Base-by-base conservation (phyloP, 108 stramenopile genomes). In the Cyclotella sp. region DNA sequence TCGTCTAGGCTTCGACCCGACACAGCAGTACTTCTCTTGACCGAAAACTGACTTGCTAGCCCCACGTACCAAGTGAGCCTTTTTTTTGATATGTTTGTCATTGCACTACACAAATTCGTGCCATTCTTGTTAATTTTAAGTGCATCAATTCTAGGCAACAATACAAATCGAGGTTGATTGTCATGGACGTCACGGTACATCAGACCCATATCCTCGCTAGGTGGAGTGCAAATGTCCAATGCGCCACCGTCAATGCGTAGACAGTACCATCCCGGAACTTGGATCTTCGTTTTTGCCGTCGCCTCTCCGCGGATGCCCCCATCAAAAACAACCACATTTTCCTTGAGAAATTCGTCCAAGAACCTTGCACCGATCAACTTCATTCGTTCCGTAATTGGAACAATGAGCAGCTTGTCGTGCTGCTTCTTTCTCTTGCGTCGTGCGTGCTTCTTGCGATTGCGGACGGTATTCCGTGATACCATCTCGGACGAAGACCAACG, bases 151-250 rank as follows among this genome's bases (percentile, higher is more conserved):
- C 49, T 51, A 51, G 49, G 49, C 49, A 51, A 51, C 49, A 51
- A 51, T 51, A 51, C 49, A 51, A 51, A 51, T 51, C 49, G 49
- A 51, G 49, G 49, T 51, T 51, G 49, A 51, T 51, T 51, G 49
- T 51, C 49, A 51, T 51, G 49, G 49, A 51, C 49, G 49, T 51
- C 49, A 8, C 49, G 49, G 49, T 51, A 51, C 49, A 51, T 51
- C 6, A 51, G 49, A 51, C 49, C 49, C 49, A 51, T 51, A 8
- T 8, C 49, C 49, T 8, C 49, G 49, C 49, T 6, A 34, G 34
- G 34, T 51, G 8, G 49, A 51, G 49, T 51, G 3, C 49, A 51
- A 51, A 51, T 8, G 6, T 51, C 49, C 49, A 51, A 51, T 51
- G 49, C 49, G 49, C 49, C 49, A 51, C 8, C 8, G 49, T 51